phyloP scores from a whole-genome alignment of 2,329 filamentous ascomycete genomes.

The Thielaviopsis musarum region DNA sequence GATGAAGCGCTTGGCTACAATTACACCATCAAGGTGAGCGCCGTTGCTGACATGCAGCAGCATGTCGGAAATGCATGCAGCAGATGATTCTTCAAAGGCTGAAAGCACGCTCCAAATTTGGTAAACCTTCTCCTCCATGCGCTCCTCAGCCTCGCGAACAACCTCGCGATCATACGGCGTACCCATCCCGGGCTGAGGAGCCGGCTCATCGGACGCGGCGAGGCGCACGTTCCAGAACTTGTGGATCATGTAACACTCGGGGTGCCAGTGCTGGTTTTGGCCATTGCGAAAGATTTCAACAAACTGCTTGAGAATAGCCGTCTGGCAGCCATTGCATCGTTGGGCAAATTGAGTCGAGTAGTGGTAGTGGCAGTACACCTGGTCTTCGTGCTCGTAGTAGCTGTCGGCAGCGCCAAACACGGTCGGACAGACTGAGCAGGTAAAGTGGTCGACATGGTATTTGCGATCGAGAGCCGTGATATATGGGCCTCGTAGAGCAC shows the following conservation, averaged over 20 bases:
- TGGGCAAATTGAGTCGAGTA: conserved; percentile 97
- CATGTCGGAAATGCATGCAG: conserved; percentile 98
- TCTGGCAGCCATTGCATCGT: conserved; percentile 90
- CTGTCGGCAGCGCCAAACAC: conserved; percentile 98
- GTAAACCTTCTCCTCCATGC: conserved; percentile 95
- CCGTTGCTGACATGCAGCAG: conserved; percentile 95
- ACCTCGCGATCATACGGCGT: conserved; percentile 40
- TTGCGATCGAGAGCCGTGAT: conserved; percentile 96
- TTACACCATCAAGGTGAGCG: conserved; percentile 83
- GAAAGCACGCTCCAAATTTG: conserved; percentile 97
- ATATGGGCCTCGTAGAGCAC: conserved; percentile 86
- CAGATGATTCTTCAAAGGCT: conserved; percentile 92
- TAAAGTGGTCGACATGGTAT: conserved; percentile 98
- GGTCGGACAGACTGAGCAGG: conserved; percentile 88
- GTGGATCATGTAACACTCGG: conserved; percentile 99
- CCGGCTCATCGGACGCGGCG: conserved; percentile 9
- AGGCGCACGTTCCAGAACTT: conserved; percentile 99
- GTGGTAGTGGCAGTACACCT: conserved; percentile 96
- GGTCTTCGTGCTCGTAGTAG: conserved; percentile 94
- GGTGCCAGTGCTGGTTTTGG: conserved; percentile 98
- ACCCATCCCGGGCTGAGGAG: conserved; percentile 4
- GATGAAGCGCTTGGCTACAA: conserved; percentile 92
- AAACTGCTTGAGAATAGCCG: conserved; percentile 94
- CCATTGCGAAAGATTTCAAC: conserved; percentile 97
- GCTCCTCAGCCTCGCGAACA: conserved; percentile 75